A percentile compares a stretch with the other conserved stretches of the same genome.
phyloP scores from a whole-genome alignment of 306 rosid species.

The Acacia melanoxylon region DNA sequence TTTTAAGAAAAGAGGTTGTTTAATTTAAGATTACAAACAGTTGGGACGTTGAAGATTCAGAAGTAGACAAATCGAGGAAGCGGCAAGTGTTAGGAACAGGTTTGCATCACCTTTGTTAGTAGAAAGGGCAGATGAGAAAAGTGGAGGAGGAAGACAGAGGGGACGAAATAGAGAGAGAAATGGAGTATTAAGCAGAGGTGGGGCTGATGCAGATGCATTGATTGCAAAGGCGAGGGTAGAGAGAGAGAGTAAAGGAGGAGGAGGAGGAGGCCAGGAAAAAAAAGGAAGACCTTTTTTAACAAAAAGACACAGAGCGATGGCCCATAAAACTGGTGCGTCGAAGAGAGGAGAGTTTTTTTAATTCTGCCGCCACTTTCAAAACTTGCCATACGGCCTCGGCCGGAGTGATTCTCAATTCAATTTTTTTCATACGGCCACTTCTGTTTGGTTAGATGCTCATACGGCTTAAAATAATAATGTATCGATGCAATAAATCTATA shows the following conservation, averaged over 20 bases:
- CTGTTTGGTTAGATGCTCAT: neutral
- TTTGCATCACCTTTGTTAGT: neutral
- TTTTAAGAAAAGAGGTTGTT: neutral
- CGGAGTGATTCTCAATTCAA: neutral
- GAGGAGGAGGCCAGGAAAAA: neutral
- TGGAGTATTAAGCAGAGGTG: neutral
- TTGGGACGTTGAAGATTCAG: neutral
- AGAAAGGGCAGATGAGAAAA: neutral
- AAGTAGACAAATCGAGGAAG: neutral
- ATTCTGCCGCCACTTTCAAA: neutral
- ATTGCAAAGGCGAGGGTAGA: neutral
- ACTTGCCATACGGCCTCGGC: neutral
- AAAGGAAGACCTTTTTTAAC: neutral
- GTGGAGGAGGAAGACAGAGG: neutral
- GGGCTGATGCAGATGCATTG: neutral
- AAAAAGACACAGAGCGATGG: neutral
- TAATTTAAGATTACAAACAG: neutral
- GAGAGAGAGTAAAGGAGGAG: neutral
- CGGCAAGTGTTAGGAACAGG: neutral
- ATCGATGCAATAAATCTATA: too few species aligned
- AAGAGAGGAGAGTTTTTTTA: neutral
- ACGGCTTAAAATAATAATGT: neutral
- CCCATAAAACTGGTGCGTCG: neutral
- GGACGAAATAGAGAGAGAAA: neutral
- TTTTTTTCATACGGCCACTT: too few species aligned